Conservation (phyloP, 1,284 basidiomycete species). For the Nidula niveotomentosa region DNA sequence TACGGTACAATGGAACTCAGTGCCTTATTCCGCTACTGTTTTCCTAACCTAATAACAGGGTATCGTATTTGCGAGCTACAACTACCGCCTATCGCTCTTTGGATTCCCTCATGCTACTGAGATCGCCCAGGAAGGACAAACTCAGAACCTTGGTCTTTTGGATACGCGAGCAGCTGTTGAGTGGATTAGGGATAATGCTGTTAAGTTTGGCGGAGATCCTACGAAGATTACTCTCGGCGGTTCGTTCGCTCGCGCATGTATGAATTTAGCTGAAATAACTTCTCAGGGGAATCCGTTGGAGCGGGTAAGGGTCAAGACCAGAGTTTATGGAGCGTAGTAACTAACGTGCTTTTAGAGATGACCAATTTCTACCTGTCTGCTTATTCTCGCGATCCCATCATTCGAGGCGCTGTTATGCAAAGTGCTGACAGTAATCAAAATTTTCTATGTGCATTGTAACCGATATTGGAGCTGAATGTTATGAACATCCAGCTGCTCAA, state of each 20-base stretch:
- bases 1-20: too few relatives aligned
- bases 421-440: slow-evolving; percentile 41
- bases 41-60: too few relatives aligned
- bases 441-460: neutral
- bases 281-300: slow-evolving; percentile 36
- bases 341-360: slow-evolving; percentile 31
- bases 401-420: slow-evolving; percentile 40
- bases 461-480: neutral
- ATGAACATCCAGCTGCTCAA: slow-evolving; percentile 21
- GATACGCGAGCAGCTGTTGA: slow-evolving; percentile 42
- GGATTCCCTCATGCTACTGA: slow-evolving; percentile 40
- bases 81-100: slow-evolving; percentile 40
- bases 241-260: slow-evolving; percentile 7
- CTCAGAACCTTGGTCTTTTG: slow-evolving; percentile 41
- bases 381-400: slow-evolving; percentile 32
- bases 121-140: slow-evolving; percentile 30
- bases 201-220: slow-evolving; percentile 38
- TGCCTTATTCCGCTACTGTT: too few relatives aligned
- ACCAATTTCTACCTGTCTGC: slow-evolving; percentile 42
- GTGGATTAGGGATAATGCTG: slow-evolving; percentile 38
- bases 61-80: slow-evolving; percentile 42
- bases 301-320: slow-evolving; percentile 32
- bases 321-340: too few relatives aligned
- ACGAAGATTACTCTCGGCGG: slow-evolving; percentile 38
- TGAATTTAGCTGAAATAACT: too few relatives aligned